phyloP scores from a whole-genome alignment of 1,139 yeast species.

The Hemisphaericaspora xylanilytica region DNA sequence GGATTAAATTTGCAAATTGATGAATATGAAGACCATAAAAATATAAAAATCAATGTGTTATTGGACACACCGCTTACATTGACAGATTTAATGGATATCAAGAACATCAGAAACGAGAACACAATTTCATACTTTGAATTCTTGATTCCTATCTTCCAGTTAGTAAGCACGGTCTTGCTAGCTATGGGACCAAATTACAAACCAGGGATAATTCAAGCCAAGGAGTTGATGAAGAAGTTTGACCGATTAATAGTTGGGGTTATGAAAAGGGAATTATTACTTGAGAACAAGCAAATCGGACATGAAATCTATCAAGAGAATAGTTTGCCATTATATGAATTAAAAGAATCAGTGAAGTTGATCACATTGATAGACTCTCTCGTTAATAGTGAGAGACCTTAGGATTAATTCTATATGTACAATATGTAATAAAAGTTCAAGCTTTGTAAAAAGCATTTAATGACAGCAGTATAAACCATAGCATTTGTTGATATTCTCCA shows the following conservation, averaged over 20 bases:
- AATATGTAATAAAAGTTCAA: background rate
- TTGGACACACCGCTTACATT: slow-evolving; percentile 52
- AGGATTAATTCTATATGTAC: background rate
- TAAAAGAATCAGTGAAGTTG: slow-evolving; percentile 53
- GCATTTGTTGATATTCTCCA: background rate
- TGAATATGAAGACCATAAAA: slow-evolving; percentile 20
- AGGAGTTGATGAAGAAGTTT: slow-evolving; percentile 51
- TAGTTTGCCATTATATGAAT: slow-evolving; percentile 26
- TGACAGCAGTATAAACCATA: no score
- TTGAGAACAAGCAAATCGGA: slow-evolving; percentile 26
- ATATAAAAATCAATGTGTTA: slow-evolving; percentile 37
- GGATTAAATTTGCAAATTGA: slow-evolving; percentile 52
- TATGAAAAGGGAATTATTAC: slow-evolving; percentile 62
- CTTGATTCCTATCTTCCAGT: slow-evolving; percentile 74
- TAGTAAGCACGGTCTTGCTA: slow-evolving; percentile 63
- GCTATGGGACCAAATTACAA: slow-evolving; percentile 80
- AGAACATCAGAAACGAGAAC: slow-evolving; percentile 18
- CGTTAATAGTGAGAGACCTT: slow-evolving; percentile 23
- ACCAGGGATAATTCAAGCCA: slow-evolving; percentile 57
- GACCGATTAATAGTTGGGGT: slow-evolving; percentile 62
- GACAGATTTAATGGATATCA: slow-evolving; percentile 17
- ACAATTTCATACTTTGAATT: slow-evolving; percentile 62
- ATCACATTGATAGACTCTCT: slow-evolving; percentile 58
- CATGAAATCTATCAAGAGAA: slow-evolving; percentile 20
- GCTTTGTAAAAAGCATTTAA: background rate